Conservation (phyloP, 2,329 filamentous ascomycete genomes). For the Albophoma yamanashiensis region DNA sequence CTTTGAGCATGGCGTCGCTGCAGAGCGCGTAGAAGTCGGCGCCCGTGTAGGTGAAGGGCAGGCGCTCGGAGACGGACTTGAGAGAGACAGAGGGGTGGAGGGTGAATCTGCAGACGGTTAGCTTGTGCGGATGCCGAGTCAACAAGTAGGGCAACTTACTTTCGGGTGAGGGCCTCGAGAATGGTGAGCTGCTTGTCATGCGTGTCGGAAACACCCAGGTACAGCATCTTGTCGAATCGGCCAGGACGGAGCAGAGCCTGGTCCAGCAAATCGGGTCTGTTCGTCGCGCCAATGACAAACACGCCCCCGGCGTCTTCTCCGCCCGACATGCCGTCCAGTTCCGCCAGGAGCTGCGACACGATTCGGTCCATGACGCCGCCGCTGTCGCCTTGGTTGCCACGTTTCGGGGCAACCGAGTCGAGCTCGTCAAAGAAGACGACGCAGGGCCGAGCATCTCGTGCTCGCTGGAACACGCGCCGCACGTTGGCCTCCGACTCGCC, state of each 20-base stretch:
- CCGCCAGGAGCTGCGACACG: slow-evolving; percentile 86
- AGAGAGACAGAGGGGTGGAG: slow-evolving; percentile 73
- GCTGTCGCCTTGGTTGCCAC: slow-evolving; percentile 93
- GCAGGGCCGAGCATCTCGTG: slow-evolving; percentile 74
- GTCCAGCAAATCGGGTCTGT: slow-evolving; percentile 86
- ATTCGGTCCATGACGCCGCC: slow-evolving; percentile 98
- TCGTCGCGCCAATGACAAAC: slow-evolving; percentile 94
- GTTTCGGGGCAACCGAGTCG: slow-evolving; percentile 88
- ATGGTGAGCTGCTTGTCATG: slow-evolving; percentile 95
- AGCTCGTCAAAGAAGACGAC: slow-evolving; percentile 92
- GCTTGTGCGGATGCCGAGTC: neutral
- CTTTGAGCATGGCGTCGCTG: slow-evolving; percentile 97
- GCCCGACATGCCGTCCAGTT: slow-evolving; percentile 95
- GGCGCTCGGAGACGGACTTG: slow-evolving; percentile 55
- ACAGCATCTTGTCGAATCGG: slow-evolving; percentile 97
- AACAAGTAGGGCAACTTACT: slow-evolving; percentile 44
- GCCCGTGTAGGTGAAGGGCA: slow-evolving; percentile 95
- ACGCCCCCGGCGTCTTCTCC: slow-evolving; percentile 80
- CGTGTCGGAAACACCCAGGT: slow-evolving; percentile 90
- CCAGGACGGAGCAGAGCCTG: slow-evolving; percentile 82
- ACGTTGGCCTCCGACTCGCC: slow-evolving; percentile 91
- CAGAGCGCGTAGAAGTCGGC: slow-evolving; percentile 96
- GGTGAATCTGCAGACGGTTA: slow-evolving; percentile 53
- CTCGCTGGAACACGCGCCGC: slow-evolving; percentile 76
- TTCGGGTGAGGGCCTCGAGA: slow-evolving; percentile 84